A percentile compares a stretch with the other conserved stretches of the same genome.
These are phyloP conservation scores for Ustilaginoidea virens DNA, from an alignment of 2,329 filamentous ascomycete genomes.

Conservation along the genomic window DNA sequence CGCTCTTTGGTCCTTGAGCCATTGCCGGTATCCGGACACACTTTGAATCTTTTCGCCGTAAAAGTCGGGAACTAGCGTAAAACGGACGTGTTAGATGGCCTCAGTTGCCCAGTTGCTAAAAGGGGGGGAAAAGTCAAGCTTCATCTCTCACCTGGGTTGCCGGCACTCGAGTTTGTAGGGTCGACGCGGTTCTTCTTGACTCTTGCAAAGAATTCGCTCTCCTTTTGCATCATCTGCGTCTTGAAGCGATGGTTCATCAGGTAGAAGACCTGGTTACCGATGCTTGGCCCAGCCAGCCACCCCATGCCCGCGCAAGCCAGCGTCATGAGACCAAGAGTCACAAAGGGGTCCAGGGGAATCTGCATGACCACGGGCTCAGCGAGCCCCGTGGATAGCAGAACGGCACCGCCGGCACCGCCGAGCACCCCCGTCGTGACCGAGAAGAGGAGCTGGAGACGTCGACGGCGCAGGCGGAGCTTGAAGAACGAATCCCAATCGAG, in stretches of 20 bases:
- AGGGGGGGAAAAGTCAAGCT: background rate
- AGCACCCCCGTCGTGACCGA: conserved; percentile 50
- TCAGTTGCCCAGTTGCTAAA: no score
- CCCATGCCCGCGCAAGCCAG: conserved; percentile 64
- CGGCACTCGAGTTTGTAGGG: conserved; percentile 71
- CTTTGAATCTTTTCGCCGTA: conserved; percentile 98
- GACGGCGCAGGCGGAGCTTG: conserved; percentile 69
- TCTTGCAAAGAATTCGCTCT: conserved; percentile 81
- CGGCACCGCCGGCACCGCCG: conserved; percentile 45
- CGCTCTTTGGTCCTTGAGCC: conserved; percentile 93
- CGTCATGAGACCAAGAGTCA: conserved; percentile 70
- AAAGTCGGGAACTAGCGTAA: conserved; percentile 63
- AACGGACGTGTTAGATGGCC: no score
- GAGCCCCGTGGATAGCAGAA: conserved; percentile 53
- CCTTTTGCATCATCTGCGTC: conserved; percentile 68
- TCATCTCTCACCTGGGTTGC: conserved; percentile 52
- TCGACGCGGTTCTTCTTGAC: conserved; percentile 90
- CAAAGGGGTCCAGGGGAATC: conserved; percentile 74
- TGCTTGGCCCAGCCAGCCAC: conserved; percentile 73
- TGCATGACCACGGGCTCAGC: conserved; percentile 56
- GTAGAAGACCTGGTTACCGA: conserved; percentile 72
- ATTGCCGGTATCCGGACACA: conserved; percentile 78
- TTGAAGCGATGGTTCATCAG: conserved; percentile 55
- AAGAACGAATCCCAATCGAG: conserved; percentile 91
- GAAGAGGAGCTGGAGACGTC: conserved; percentile 68